Conservation (phyloP, 495 filamentous ascomycete species). For the Penicillium bovifimosum region DNA sequence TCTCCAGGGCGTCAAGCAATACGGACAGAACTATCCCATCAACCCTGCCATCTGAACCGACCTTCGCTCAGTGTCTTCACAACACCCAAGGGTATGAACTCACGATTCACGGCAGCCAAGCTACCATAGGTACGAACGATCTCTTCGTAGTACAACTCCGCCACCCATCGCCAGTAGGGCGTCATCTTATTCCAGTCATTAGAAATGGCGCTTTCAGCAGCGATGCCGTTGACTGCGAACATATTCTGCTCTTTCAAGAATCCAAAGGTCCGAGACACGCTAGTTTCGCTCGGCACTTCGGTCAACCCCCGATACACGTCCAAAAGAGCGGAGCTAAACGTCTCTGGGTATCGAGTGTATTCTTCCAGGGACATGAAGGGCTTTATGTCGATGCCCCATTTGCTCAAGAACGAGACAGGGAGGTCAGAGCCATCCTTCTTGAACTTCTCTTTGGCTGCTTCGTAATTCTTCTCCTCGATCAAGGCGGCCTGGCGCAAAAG, state of each 20-base stretch:
- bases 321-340: slow-evolving; percentile 29
- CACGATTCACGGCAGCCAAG: slow-evolving; percentile 56
- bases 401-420: slow-evolving; percentile 6
- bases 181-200: slow-evolving; percentile 39
- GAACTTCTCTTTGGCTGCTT: slow-evolving; percentile 37
- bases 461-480: slow-evolving; percentile 43
- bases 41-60: slow-evolving; percentile 55
- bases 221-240: slow-evolving; percentile 15
- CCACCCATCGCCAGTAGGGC: slow-evolving; percentile 59
- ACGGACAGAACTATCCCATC: neutral
- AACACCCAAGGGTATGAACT: slow-evolving; percentile 59
- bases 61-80: slow-evolving; percentile 56
- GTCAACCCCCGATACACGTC: slow-evolving; percentile 35
- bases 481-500: slow-evolving; percentile 43
- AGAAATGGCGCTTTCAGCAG: slow-evolving; percentile 21
- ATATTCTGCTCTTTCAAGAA: slow-evolving; percentile 22
- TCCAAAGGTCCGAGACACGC: slow-evolving; percentile 24
- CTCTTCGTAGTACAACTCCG: slow-evolving; percentile 52
- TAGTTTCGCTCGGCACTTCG: slow-evolving; percentile 32
- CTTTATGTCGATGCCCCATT: slow-evolving; percentile 18
- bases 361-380: slow-evolving; percentile 52
- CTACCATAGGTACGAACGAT: slow-evolving; percentile 57
- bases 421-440: slow-evolving; percentile 26
- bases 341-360: slow-evolving; percentile 48
- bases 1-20: too few relatives aligned